Evolutionary conservation across 768 basidiomycete species (phyloP).

Genomic region (Tylopilus subfusipes): DNA sequence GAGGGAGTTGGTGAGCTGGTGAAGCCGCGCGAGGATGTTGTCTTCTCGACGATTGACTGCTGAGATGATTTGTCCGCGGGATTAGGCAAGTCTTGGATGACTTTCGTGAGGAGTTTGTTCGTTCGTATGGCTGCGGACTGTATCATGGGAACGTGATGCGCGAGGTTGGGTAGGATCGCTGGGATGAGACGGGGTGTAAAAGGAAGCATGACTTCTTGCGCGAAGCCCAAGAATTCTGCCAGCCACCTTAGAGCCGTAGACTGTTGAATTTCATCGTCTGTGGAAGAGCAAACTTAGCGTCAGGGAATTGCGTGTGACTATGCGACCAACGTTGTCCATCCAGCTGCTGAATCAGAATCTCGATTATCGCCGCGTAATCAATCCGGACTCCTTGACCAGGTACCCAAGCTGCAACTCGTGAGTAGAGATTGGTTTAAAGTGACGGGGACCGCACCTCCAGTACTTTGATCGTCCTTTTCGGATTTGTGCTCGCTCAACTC

Average conservation of each 20-base stretch:
- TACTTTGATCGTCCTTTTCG: slow-evolving; percentile 51
- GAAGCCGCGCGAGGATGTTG: slow-evolving; percentile 36
- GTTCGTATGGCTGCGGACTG: slow-evolving; percentile 82
- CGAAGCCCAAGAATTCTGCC: slow-evolving; percentile 83
- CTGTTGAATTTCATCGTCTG: slow-evolving; percentile 91
- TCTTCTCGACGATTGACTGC: slow-evolving; percentile 25
- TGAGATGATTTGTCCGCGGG: slow-evolving; percentile 49
- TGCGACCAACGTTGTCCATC: slow-evolving; percentile 69
- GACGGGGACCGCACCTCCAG: slow-evolving; percentile 49
- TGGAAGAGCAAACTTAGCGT: not conserved
- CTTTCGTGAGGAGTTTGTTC: slow-evolving; percentile 78
- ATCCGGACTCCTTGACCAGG: slow-evolving; percentile 93
- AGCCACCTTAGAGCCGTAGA: slow-evolving; percentile 94
- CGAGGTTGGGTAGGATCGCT: slow-evolving; percentile 91
- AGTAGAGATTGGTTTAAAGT: slow-evolving; percentile 2
- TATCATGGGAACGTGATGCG: slow-evolving; percentile 86
- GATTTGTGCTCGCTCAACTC: slow-evolving; percentile 44
- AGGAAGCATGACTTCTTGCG: slow-evolving; percentile 88
- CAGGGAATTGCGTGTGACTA: slow-evolving; percentile 1
- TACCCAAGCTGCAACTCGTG: slow-evolving; percentile 60
- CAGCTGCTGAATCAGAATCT: slow-evolving; percentile 87
- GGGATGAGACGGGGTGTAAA: slow-evolving; percentile 92
- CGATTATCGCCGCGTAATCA: slow-evolving; percentile 88
- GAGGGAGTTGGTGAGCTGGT: slow-evolving; percentile 53
- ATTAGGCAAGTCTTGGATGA: slow-evolving; percentile 81